A percentile compares a stretch with the other conserved stretches of the same genome.
Conservation (phyloP, 345 rosid genomes). For the Gossypium ekmanianum region DNA sequence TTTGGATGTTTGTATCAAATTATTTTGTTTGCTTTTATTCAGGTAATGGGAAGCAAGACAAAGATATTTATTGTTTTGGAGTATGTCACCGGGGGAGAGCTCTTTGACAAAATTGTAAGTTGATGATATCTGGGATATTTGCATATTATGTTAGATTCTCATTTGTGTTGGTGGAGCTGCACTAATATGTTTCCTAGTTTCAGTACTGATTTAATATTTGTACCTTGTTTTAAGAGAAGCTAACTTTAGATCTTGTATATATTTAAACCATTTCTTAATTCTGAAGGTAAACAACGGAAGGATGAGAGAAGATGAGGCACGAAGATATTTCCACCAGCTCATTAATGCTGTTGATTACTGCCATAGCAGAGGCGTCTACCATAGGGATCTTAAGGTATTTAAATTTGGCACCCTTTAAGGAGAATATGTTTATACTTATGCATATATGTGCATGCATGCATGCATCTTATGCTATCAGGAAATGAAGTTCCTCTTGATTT, state of each 20-base stretch:
- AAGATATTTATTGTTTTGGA: conserved; percentile 71
- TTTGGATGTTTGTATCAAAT: not conserved
- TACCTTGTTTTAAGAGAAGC: not conserved
- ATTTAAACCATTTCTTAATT: conserved; percentile 1
- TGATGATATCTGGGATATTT: not conserved
- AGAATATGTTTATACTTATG: not conserved
- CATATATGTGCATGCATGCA: not conserved
- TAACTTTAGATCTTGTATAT: not conserved
- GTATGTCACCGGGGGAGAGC: conserved; percentile 77
- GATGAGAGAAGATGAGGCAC: conserved; percentile 85
- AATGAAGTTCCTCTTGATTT: conserved; percentile 14
- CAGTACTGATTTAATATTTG: not conserved
- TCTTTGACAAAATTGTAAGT: conserved; percentile 81
- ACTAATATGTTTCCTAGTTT: not conserved
- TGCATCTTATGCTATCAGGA: not conserved
- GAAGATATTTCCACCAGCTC: conserved; percentile 95
- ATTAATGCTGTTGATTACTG: conserved; percentile 92
- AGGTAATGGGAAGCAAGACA: conserved; percentile 78
- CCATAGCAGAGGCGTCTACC: conserved; percentile 97
- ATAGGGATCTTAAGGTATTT: conserved; percentile 90
- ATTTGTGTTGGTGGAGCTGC: not conserved
- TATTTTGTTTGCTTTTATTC: conserved; percentile 18
- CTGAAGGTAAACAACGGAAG: conserved; percentile 82
- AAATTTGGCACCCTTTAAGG: not conserved
- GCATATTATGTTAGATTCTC: not conserved